Percentiles rank a stretch among this genome's conserved stretches.
phyloP scores from a whole-genome alignment of 2,329 filamentous ascomycete genomes.

The Colletotrichum echinochloae region DNA sequence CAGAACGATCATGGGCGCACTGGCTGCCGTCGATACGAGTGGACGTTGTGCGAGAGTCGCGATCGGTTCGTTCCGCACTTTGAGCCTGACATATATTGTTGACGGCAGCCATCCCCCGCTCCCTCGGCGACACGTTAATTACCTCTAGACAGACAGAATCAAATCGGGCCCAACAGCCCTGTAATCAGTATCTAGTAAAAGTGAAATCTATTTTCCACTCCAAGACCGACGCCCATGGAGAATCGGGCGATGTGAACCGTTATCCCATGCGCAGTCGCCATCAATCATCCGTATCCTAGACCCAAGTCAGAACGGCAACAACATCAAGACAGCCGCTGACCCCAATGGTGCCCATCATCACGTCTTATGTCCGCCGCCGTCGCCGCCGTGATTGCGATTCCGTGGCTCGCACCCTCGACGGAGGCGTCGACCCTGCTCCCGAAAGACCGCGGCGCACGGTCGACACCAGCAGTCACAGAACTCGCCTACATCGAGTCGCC shows the following conservation, averaged over 20 bases:
- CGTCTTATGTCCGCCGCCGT: not conserved
- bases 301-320: not conserved
- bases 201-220: not conserved
- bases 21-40: not conserved
- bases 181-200: not conserved
- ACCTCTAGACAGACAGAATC: not conserved
- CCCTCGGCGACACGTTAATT: not conserved
- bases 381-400: not conserved
- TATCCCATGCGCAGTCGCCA: not conserved
- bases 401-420: not conserved
- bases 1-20: not conserved
- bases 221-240: not conserved
- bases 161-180: not conserved
- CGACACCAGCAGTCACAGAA: not conserved
- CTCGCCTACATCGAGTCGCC: not conserved
- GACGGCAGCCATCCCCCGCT: not conserved
- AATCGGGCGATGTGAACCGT: not conserved
- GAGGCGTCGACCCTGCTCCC: not conserved
- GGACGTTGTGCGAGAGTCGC: not conserved
- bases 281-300: not conserved
- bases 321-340: not conserved
- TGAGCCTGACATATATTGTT: not conserved
- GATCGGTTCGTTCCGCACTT: not conserved
- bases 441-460: not conserved
- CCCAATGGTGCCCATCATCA: not conserved